These are phyloP conservation scores for Fusarium devonianum DNA, from an alignment of 2,329 filamentous ascomycete species.

Conservation along the genomic window DNA sequence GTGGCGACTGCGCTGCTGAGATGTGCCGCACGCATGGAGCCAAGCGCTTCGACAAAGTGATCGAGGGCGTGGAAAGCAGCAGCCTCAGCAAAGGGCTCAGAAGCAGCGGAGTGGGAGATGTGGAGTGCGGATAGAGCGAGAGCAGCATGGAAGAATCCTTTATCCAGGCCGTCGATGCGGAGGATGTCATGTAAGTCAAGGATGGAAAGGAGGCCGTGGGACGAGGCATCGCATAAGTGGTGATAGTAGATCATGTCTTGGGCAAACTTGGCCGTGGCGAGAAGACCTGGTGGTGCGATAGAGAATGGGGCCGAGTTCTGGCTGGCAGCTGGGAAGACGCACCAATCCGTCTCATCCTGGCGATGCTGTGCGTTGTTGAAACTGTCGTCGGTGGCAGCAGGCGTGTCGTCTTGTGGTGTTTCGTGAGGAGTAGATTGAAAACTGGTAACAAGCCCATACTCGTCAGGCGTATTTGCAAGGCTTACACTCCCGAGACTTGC, in stretches of 20 bases:
- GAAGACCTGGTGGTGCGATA: constrained; percentile 15
- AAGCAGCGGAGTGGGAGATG: constrained; percentile 18
- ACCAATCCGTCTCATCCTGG: no score
- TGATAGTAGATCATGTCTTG: constrained; percentile 34
- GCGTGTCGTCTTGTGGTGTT: no score
- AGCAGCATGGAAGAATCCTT: constrained; percentile 25
- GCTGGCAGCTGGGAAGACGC: no score
- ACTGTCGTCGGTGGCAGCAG: no score
- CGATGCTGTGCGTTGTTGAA: no score
- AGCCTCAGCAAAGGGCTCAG: no score
- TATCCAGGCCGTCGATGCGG: constrained; percentile 2
- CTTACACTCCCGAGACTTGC: no score
- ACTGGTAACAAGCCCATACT: no score
- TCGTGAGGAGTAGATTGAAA: no score
- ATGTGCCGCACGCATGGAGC: constrained; percentile 12
- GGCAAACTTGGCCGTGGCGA: constrained; percentile 21
- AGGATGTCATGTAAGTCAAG: constrained; percentile 20
- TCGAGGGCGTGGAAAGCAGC: constrained; percentile 21
- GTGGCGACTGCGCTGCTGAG: constrained; percentile 1
- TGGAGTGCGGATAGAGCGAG: constrained; percentile 21
- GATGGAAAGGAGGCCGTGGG: constrained; percentile 15
- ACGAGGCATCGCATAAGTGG: constrained; percentile 16
- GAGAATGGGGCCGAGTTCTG: no score
- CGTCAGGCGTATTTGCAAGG: no score
- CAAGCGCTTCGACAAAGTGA: constrained; percentile 25